Percentiles rank a stretch among this genome's conserved stretches.
Conservation (phyloP, 179 eudicot species). For the Beta macrorhiza region DNA sequence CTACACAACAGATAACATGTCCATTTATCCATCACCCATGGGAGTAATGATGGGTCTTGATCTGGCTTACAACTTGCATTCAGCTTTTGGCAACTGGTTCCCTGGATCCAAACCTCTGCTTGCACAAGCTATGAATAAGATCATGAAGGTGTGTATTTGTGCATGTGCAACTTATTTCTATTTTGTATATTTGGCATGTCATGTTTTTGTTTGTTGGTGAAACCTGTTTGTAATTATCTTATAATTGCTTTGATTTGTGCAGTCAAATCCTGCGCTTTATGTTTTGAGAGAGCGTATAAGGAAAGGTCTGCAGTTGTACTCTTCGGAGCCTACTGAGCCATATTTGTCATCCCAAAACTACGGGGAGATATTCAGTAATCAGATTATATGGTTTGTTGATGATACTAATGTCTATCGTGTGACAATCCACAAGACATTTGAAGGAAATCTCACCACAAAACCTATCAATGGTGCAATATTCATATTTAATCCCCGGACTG, state of each 20-base stretch:
- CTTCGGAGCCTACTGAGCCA: slow-evolving; percentile 99
- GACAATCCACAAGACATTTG: slow-evolving; percentile 98
- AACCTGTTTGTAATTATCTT: background rate
- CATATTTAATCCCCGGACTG: slow-evolving; percentile 93
- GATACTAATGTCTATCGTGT: slow-evolving; percentile 99
- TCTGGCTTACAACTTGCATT: slow-evolving; percentile 97
- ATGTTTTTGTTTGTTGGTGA: background rate
- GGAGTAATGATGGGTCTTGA: slow-evolving; percentile 99
- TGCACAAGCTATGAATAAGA: slow-evolving; percentile 99
- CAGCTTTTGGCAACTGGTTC: slow-evolving; percentile 99
- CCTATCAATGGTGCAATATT: slow-evolving; percentile 99
- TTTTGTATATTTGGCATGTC: background rate
- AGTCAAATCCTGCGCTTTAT: slow-evolving; percentile 98
- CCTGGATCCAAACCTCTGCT: slow-evolving; percentile 98
- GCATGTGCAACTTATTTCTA: background rate
- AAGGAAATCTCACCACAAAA: slow-evolving; percentile 95
- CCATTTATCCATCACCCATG: slow-evolving; percentile 97
- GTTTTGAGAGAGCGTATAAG: slow-evolving; percentile 98
- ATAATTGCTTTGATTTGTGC: slow-evolving; percentile 30
- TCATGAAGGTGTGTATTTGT: slow-evolving; percentile 78
- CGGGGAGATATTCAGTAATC: slow-evolving; percentile 98
- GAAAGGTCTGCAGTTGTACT: slow-evolving; percentile 96
- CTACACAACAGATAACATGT: slow-evolving; percentile 99
- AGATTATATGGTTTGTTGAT: slow-evolving; percentile 98
- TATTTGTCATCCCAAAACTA: slow-evolving; percentile 96